Evolutionary conservation across 2,329 filamentous ascomycete genomes (phyloP).

Genomic region (Coniosporium tulheliwenetii): DNA sequence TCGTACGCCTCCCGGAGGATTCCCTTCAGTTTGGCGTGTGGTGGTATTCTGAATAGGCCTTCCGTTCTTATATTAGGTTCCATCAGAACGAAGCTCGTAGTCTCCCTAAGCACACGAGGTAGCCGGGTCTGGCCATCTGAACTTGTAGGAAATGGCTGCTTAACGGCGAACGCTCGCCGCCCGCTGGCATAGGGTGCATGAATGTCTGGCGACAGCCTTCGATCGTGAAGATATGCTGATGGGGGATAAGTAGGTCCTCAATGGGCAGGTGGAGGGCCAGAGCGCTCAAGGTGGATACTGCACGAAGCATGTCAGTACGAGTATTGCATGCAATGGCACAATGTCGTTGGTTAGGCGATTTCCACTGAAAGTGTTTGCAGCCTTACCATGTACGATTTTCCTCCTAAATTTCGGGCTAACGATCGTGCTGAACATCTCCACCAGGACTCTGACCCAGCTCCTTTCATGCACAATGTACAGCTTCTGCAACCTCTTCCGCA

Average conservation of each 20-base stretch:
- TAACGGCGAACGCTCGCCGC: conserved; percentile 29
- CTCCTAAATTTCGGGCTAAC: conserved; percentile 41
- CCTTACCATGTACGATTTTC: conserved; percentile 38
- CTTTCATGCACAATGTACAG: conserved; percentile 43
- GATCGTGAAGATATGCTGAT: conserved; percentile 37
- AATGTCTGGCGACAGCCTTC: conserved; percentile 31
- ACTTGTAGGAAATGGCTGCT: conserved; percentile 30
- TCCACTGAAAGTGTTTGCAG: background rate
- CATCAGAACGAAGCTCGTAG: conserved; percentile 34
- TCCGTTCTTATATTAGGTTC: conserved; percentile 31
- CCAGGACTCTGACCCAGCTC: conserved; percentile 38
- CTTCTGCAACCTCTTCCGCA: conserved; percentile 38
- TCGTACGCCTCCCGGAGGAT: conserved; percentile 39
- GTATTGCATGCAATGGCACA: background rate
- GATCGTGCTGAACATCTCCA: conserved; percentile 40
- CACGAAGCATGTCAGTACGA: background rate
- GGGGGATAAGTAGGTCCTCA: conserved; percentile 38
- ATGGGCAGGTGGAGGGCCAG: conserved; percentile 35
- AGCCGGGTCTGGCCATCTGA: conserved; percentile 29
- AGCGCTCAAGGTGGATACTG: conserved; percentile 32
- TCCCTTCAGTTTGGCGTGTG: conserved; percentile 32
- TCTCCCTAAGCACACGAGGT: conserved; percentile 36
- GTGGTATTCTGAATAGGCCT: conserved; percentile 38
- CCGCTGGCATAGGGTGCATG: conserved; percentile 30
- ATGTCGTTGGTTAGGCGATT: too few relatives aligned